Evolutionary conservation across 2,329 filamentous ascomycete species (phyloP).

Genomic region (Colletotrichum neosansevieriae): DNA sequence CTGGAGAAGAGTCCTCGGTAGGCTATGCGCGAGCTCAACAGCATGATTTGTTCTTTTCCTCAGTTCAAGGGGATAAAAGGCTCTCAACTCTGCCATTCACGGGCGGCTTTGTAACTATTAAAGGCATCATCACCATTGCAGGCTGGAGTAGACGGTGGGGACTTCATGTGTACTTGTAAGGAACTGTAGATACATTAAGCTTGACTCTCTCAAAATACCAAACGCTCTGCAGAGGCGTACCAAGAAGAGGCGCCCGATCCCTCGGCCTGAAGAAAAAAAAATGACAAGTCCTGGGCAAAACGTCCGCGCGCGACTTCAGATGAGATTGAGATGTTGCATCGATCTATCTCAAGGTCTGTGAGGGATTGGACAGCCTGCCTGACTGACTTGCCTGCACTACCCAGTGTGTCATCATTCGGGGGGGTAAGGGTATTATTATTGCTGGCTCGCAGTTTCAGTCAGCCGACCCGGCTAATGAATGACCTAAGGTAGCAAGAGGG

Average conservation of each 20-base stretch:
- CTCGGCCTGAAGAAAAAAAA: background rate
- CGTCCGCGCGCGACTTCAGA: background rate
- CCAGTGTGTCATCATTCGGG: background rate
- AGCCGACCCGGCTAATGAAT: background rate
- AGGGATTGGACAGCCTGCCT: too few species aligned
- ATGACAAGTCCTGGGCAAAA: too few species aligned
- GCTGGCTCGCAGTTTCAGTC: background rate
- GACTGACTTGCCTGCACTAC: too few species aligned
- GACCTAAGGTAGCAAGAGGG: background rate
- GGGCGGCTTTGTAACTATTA: slow-evolving; percentile 36
- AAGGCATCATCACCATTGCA: slow-evolving; percentile 28
- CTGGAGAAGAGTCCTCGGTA: too few species aligned
- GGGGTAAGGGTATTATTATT: background rate
- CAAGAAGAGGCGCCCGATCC: background rate
- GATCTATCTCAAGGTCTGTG: too few species aligned
- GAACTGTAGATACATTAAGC: slow-evolving; percentile 37
- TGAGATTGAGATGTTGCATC: background rate
- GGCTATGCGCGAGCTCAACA: background rate
- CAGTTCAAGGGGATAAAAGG: slow-evolving; percentile 10
- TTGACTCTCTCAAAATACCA: slow-evolving; percentile 21
- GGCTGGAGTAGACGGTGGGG: slow-evolving; percentile 35
- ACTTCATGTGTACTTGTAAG: slow-evolving; percentile 36
- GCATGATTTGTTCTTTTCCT: background rate
- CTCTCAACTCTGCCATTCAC: slow-evolving; percentile 37
- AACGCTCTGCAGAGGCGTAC: background rate